Evolutionary conservation across 108 stramenopile species (phyloP), one percentile per base, ranked within the genome.

Genomic region (Cylindrotheca closterium): DNA sequence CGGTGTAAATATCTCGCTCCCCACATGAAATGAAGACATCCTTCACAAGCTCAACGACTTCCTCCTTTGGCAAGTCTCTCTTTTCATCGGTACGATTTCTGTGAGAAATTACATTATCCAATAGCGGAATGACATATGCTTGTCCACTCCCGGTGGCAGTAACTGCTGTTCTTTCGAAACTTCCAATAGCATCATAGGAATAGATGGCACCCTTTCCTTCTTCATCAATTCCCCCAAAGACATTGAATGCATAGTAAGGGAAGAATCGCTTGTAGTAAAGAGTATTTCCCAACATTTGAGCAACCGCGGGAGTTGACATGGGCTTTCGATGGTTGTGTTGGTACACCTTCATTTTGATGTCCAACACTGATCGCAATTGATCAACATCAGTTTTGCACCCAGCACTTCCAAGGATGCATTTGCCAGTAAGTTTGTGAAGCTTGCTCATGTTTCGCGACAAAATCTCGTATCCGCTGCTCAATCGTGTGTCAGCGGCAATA

Each of bases 181-280:
- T 81, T 15, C 98, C 98, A 65, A 98, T 96, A 55, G 97, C 97
- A 82, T 99, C 98, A 80, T 99, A 99, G 42, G 95, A 95, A 73
- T 94, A 98, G 7, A 98, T 93, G 24, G 89, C 87, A 4, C 98
- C 98, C 73, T 86, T 93, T 30, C 97, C 97, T 59, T 98, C 96
- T 54, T 87, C 86, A 65, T 99, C 98, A 33, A 99, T 78, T 0
- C 98, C 98, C 2, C 95, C 95, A 34, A 98, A 75, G 31, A 98
- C 96, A 71, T 97, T 97, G 72, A 99, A 98, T 21, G 96, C 87
- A 73, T 99, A 99, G 78, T 98, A 99, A 22, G 98, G 98, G 79
- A 99, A 99, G 84, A 99, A 98, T 19, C 98, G 96, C 60, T 95
- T 92, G 79, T 87, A 84, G 75, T 99, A 99, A 21, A 99, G 76